phyloP scores from a whole-genome alignment of 164 flowering plant genomes.

The Aristolochia californica region DNA sequence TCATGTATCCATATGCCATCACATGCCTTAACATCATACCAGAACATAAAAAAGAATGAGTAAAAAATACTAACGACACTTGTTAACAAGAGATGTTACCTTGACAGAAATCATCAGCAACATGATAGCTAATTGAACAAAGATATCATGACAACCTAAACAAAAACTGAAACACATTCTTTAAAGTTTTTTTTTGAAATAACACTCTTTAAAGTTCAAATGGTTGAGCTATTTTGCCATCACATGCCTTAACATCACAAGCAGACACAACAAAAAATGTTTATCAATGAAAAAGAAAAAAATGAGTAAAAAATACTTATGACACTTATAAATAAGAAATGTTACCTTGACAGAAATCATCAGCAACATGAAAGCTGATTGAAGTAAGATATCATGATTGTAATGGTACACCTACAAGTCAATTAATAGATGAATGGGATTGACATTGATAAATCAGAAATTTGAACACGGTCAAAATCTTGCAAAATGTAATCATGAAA shows the following conservation, averaged over 20 bases:
- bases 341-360: constrained; percentile 1
- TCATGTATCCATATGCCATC: too few species aligned
- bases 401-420: not conserved
- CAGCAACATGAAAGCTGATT: not conserved
- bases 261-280: not conserved
- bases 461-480: not conserved
- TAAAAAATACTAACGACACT: not conserved
- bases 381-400: not conserved
- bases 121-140: not conserved
- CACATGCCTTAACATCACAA: not conserved
- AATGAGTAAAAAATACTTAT: not conserved
- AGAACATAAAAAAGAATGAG: not conserved
- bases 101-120: constrained; percentile 1
- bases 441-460: not conserved
- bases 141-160: not conserved
- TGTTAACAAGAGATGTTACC: not conserved
- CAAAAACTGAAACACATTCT: too few species aligned
- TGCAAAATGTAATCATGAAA: not conserved
- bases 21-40: too few species aligned
- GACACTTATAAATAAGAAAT: not conserved
- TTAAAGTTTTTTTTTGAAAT: too few species aligned
- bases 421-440: not conserved
- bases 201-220: not conserved
- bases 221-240: not conserved
- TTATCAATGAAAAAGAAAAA: not conserved